These are phyloP conservation scores for Sphaerulina vaccinii DNA, from an alignment of 2,329 filamentous ascomycete species.

Conservation along the genomic window DNA sequence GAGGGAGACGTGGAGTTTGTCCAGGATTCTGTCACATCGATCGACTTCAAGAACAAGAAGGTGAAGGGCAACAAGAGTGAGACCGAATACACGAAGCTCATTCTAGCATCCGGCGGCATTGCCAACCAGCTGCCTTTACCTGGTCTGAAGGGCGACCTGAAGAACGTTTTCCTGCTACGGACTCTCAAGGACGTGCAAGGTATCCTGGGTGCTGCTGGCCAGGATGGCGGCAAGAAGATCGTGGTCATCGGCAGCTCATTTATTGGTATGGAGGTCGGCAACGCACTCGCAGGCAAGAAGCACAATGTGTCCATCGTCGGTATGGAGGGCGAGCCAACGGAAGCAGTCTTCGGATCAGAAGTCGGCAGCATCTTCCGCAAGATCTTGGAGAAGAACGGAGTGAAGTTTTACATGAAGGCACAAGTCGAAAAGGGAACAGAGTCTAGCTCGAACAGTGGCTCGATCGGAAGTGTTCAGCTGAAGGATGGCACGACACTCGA, in stretches of 20 bases:
- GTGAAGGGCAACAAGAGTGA: slow-evolving; percentile 74
- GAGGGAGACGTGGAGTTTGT: slow-evolving; percentile 57
- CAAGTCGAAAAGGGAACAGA: slow-evolving; percentile 80
- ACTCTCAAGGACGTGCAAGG: slow-evolving; percentile 72
- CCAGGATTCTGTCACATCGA: slow-evolving; percentile 59
- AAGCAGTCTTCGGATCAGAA: slow-evolving; percentile 77
- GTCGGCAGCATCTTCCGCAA: slow-evolving; percentile 80
- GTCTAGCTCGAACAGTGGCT: slow-evolving; percentile 63
- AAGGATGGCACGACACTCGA: slow-evolving; percentile 82
- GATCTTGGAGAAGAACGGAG: slow-evolving; percentile 76
- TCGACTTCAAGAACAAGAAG: slow-evolving; percentile 73
- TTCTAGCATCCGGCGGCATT: slow-evolving; percentile 83
- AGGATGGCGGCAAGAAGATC: slow-evolving; percentile 82
- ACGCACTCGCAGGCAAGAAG: slow-evolving; percentile 69
- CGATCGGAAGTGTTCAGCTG: slow-evolving; percentile 76
- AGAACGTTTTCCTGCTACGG: slow-evolving; percentile 83
- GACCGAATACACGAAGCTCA: slow-evolving; percentile 79
- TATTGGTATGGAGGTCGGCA: slow-evolving; percentile 97
- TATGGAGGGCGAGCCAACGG: slow-evolving; percentile 81
- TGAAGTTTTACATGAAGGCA: slow-evolving; percentile 83
- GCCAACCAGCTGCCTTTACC: slow-evolving; percentile 73
- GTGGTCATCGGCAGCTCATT: slow-evolving; percentile 91
- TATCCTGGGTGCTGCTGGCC: slow-evolving; percentile 75
- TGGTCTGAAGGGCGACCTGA: slow-evolving; percentile 76
- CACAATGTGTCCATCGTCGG: slow-evolving; percentile 86